Evolutionary conservation across 345 rosid species (phyloP), one percentile per base, ranked within the genome.

Genomic region (Acer campestre): DNA sequence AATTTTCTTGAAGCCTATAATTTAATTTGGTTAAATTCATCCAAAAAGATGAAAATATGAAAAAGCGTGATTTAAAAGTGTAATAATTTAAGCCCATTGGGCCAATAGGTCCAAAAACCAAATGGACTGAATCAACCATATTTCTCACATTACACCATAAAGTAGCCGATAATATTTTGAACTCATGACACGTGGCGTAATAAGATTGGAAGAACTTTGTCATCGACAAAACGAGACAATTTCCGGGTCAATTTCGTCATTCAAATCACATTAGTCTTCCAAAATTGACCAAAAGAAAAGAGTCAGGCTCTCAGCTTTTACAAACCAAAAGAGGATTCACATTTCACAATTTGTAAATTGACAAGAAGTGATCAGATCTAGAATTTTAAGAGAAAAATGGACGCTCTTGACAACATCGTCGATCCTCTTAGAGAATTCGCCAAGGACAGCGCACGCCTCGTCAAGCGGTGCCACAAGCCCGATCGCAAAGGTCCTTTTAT

Each of bases 401-500:
- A 92, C 80, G 94, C 94, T 82, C 70, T 92, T 20, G 94, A 92
- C 77, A 84, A 90, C 29, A 92, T 86, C 48, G 82, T 90, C 40
- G 94, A 90, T 85, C 97, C 97, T 22, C 88, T 92, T 46, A 89
- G 97, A 80, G 93, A 90, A 53, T 92, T 92, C 75, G 90, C 94
- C 20, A 90, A 90, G 80, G 94, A 92, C 71, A 90, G 97, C 61
- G 83, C 83, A 20, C 94, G 97, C 49, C 93, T 90, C 79, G 93
- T 92, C 65, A 92, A 92, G 88, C 83, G 97, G 56, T 92, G 97
- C 75, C 94, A 92, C 88, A 92, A 92, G 72, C 94, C 97, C 80
- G 97, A 92, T 81, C 89, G 91, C 67, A 90, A 92, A 85, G 93
- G 94, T 89, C 27, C 17, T n/a, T 22, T 10, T 59, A n/a, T 46